These are phyloP conservation scores for Chalaropsis ovoidea DNA, from an alignment of 2,329 filamentous ascomycete species.

Conservation along the genomic window DNA sequence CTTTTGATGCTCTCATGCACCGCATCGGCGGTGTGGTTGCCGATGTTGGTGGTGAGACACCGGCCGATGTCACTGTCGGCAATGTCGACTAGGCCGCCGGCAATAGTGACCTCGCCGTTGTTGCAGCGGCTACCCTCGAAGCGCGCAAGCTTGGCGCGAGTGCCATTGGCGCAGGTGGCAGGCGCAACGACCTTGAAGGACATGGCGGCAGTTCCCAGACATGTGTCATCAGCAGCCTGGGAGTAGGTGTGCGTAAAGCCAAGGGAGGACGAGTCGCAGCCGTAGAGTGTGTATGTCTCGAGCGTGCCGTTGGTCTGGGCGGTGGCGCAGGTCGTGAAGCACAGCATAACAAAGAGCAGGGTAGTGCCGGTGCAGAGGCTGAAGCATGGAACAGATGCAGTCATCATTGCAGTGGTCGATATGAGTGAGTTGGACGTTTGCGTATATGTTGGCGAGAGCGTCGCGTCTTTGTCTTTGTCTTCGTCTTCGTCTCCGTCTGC, in stretches of 20 bases:
- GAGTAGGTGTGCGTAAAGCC: slow-evolving; percentile 18
- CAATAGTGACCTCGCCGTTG: slow-evolving; percentile 24
- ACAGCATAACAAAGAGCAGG: slow-evolving; percentile 10
- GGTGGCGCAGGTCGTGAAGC: neutral
- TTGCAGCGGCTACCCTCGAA: slow-evolving; percentile 26
- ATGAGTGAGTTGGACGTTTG: neutral
- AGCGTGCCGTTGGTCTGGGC: slow-evolving; percentile 25
- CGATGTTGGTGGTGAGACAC: slow-evolving; percentile 20
- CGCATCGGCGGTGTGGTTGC: slow-evolving; percentile 21
- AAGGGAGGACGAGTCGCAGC: slow-evolving; percentile 21
- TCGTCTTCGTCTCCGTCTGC: neutral
- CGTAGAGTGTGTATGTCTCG: slow-evolving; percentile 23
- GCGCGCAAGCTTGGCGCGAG: slow-evolving; percentile 26
- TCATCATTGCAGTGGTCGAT: neutral
- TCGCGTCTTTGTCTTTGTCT: neutral
- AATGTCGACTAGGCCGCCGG: slow-evolving; percentile 24
- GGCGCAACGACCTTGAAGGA: slow-evolving; percentile 25
- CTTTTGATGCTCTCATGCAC: slow-evolving; percentile 21
- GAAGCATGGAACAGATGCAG: neutral
- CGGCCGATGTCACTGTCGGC: slow-evolving; percentile 22
- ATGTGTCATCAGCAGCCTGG: slow-evolving; percentile 25
- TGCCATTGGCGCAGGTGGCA: slow-evolving; percentile 26
- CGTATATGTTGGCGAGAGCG: neutral
- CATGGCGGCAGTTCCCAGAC: slow-evolving; percentile 24
- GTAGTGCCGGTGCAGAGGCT: neutral